Percentiles rank a stretch among this genome's conserved stretches.
These are phyloP conservation scores for Penicillium turbatum DNA, from an alignment of 495 filamentous ascomycete genomes.

Conservation along the genomic window DNA sequence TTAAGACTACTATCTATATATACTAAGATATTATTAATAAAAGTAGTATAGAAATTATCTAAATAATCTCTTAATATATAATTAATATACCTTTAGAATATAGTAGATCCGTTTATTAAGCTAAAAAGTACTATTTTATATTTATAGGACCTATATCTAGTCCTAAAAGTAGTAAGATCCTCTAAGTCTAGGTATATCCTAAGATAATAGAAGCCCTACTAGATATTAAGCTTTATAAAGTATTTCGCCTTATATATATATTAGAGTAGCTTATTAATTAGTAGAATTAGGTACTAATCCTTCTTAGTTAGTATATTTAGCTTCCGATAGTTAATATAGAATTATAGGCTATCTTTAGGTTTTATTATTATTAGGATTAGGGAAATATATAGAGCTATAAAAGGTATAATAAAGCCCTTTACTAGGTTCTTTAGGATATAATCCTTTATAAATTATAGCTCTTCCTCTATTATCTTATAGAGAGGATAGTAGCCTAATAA, in stretches of 20 bases:
- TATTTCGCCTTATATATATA: neutral
- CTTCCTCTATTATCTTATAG: no score
- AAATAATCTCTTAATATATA: no score
- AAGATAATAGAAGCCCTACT: neutral
- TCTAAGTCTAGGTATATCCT: neutral
- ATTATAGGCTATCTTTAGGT: neutral
- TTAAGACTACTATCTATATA: no score
- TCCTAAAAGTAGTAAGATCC: neutral
- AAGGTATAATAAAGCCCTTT: no score
- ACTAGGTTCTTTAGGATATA: neutral
- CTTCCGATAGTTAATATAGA: neutral
- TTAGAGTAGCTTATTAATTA: neutral
- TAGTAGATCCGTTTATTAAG: neutral
- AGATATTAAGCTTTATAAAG: neutral
- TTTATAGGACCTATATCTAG: neutral
- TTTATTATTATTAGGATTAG: no score
- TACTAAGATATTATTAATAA: no score
- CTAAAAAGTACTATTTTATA: neutral
- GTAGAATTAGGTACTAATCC: neutral
- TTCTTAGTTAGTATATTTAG: neutral
- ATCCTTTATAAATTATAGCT: neutral
- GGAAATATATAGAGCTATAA: no score
- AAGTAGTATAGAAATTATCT: no score
- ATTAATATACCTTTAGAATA: no score
- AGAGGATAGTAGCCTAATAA: no score